Evolutionary conservation across 2,329 filamentous ascomycete species (phyloP), one percentile per base, ranked within the genome.

Genomic region (Grosmannia huntii): DNA sequence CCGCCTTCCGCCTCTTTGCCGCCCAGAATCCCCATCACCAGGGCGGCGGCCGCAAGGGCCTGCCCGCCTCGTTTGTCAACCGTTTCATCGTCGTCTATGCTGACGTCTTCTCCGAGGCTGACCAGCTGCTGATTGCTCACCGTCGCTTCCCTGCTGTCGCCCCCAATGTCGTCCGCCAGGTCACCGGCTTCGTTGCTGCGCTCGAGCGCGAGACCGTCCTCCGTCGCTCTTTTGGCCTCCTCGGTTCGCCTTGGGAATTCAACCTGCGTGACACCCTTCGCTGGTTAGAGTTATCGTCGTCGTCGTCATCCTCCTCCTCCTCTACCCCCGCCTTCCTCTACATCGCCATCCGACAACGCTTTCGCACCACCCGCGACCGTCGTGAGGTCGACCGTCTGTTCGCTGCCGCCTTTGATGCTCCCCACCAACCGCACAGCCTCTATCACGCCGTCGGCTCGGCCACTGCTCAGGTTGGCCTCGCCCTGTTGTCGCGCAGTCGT

Each of bases 1-100:
- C 86, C 0, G 78, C 91, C 62, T 99, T 99, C 71, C 84, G 87
- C n/a, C 81, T 99, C 0, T 99, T 99, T 67, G 94, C 95, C 16
- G 91, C 94, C 0, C 94, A 99, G 69, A 99, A 99, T 68, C 94
- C 94, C 10, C 94, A 99, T 71, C 90, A 96, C 66, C 94, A 99
- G 72, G 94, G 94, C 59, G 92, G 94, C 62, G 94, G 94, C 11
- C 83, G 94, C 65, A 99, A 99, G 71, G 94, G 94, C 46, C 75
- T 99, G 41, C 94, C 94, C 1, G 88, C 87, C 59, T 97, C 94
- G 1, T 99, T 99, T 66, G 94, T 99, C 62, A 97, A 99, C 69
- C 87, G 95, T 52, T 99, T 99, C 69, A 94, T 95, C 44, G 92
- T 99, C 21, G 95, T 99, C 0, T 97, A 97, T 71, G 90, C 94